Conservation (phyloP, 192 early-diverging fungal genomes). For the Podila epigama region DNA sequence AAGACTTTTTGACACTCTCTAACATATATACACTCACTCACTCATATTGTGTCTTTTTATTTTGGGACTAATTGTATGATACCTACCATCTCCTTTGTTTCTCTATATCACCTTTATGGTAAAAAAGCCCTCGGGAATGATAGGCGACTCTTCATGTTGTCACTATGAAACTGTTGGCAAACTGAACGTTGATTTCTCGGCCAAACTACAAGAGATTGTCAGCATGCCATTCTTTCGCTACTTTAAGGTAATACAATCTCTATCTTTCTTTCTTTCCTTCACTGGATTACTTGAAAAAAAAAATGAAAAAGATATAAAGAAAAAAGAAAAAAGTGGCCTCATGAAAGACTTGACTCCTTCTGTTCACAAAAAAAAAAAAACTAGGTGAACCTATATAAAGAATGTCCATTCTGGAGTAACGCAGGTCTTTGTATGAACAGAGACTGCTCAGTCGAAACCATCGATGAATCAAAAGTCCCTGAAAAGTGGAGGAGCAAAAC, state of each 20-base stretch:
- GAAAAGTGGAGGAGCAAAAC: constrained; percentile 24
- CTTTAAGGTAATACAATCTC: constrained; percentile 69
- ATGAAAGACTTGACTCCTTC: no score
- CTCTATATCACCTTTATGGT: no score
- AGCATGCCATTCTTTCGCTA: constrained; percentile 90
- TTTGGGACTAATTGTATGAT: background rate
- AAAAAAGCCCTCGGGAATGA: constrained; percentile 58
- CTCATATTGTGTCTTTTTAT: background rate
- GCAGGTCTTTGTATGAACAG: constrained; percentile 66
- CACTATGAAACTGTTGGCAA: constrained; percentile 78
- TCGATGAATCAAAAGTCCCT: constrained; percentile 58
- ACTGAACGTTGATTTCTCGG: constrained; percentile 76
- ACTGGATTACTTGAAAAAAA: background rate
- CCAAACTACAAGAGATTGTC: constrained; percentile 77
- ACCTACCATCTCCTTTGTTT: background rate
- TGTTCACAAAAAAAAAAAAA: no score
- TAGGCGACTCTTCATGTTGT: constrained; percentile 70
- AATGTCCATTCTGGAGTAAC: constrained; percentile 79
- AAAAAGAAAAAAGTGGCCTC: no score
- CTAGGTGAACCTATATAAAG: constrained; percentile 73
- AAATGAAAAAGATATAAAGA: no score
- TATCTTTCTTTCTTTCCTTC: background rate
- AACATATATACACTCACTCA: background rate
- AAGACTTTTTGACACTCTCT: background rate
- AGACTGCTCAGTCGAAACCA: constrained; percentile 75